phyloP scores from a whole-genome alignment of 2,329 filamentous ascomycete species.

The Juglanconis oblonga region DNA sequence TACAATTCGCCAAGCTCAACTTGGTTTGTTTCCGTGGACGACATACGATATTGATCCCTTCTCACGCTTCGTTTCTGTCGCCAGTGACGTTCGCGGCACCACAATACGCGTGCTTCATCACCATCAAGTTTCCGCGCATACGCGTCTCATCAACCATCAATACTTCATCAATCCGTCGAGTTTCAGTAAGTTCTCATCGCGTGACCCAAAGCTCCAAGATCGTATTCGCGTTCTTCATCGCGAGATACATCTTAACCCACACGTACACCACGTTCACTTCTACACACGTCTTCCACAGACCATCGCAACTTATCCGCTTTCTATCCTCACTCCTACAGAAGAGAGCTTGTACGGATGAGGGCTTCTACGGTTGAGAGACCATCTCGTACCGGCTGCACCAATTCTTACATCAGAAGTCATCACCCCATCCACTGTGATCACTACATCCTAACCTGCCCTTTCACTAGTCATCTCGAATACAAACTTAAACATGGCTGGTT shows the following conservation, averaged over 20 bases:
- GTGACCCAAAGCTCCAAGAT: background rate
- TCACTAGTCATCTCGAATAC: background rate
- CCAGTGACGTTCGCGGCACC: background rate
- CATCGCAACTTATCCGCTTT: background rate
- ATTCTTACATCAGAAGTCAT: background rate
- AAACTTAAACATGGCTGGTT: too few species aligned
- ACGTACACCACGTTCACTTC: background rate
- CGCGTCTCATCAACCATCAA: background rate
- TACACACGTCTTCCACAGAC: background rate
- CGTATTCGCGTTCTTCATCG: background rate
- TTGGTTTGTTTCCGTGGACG: background rate
- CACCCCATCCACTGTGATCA: background rate
- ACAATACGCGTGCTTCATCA: background rate
- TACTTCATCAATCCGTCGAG: background rate
- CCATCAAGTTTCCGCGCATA: background rate
- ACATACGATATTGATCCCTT: too few species aligned
- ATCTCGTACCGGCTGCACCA: background rate
- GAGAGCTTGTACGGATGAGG: too few species aligned
- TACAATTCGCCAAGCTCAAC: background rate
- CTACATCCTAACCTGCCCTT: background rate
- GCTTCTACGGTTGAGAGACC: too few species aligned
- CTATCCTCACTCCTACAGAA: background rate
- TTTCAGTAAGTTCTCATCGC: background rate
- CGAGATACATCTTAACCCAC: background rate
- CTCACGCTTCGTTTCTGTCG: background rate